Conservation (phyloP, 495 filamentous ascomycete species). For the Podospora fimiseda region DNA sequence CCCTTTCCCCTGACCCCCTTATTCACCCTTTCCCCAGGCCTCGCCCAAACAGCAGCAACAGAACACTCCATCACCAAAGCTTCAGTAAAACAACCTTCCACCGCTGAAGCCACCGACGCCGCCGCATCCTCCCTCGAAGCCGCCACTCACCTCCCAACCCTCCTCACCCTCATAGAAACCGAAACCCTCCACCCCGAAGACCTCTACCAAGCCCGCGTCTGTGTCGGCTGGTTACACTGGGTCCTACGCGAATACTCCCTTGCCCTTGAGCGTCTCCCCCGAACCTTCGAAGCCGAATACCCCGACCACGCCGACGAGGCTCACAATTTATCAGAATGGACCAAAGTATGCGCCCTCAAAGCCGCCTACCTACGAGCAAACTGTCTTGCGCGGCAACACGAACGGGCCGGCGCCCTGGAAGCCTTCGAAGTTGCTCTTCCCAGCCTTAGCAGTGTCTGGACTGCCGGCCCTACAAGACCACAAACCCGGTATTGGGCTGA, state of each 20-base stretch:
- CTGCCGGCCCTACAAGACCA: conserved; percentile 39
- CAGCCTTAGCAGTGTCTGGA: conserved; percentile 46
- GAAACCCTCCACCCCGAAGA: conserved; percentile 57
- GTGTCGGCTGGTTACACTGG: conserved; percentile 78
- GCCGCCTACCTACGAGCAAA: conserved; percentile 67
- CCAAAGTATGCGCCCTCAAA: conserved; percentile 72
- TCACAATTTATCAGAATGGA: conserved; percentile 58
- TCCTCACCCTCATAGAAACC: conserved; percentile 61
- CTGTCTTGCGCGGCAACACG: conserved; percentile 53
- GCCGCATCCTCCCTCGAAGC: conserved; percentile 26
- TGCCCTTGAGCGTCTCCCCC: conserved; percentile 57
- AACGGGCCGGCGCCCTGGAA: conserved; percentile 50
- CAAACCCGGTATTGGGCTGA: conserved; percentile 74
- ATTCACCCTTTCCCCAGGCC: conserved; percentile 44
- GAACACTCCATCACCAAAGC: conserved; percentile 58
- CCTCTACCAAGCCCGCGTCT: conserved; percentile 70
- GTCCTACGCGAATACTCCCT: conserved; percentile 58
- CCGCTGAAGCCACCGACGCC: conserved; percentile 34
- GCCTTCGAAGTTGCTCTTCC: conserved; percentile 58
- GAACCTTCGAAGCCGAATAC: conserved; percentile 49
- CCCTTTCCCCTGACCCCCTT: not conserved
- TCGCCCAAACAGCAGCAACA: conserved; percentile 66
- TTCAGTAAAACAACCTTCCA: conserved; percentile 39
- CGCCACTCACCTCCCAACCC: conserved; percentile 51
- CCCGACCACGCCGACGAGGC: conserved; percentile 42